A percentile compares a stretch with the other conserved stretches of the same genome.
phyloP scores from a whole-genome alignment of 1,139 yeast genomes.

The Yamadazyma membranifaciens region DNA sequence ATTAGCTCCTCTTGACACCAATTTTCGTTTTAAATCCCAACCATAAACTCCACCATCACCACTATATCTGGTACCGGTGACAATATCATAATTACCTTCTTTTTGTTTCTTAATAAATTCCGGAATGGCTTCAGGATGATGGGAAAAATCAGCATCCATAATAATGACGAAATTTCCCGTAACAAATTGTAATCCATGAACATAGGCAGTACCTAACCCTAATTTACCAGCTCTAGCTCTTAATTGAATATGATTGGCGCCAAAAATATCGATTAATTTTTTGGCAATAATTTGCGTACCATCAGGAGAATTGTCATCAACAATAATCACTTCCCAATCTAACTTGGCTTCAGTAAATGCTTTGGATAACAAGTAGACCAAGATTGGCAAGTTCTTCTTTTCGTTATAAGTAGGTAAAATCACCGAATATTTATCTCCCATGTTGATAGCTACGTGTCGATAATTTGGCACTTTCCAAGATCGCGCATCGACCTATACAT shows the following conservation, averaged over 20 bases:
- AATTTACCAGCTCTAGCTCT: slow-evolving; percentile 77
- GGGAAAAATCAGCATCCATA: slow-evolving; percentile 87
- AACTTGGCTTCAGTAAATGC: slow-evolving; percentile 60
- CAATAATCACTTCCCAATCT: slow-evolving; percentile 78
- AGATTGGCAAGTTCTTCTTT: slow-evolving; percentile 67
- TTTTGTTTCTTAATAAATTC: slow-evolving; percentile 70
- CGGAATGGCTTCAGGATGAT: slow-evolving; percentile 79
- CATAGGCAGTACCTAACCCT: slow-evolving; percentile 81
- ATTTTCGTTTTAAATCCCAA: slow-evolving; percentile 80
- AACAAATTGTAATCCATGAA: slow-evolving; percentile 71
- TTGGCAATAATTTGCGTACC: slow-evolving; percentile 77
- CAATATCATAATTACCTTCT: slow-evolving; percentile 65
- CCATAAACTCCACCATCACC: slow-evolving; percentile 85
- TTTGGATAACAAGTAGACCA: slow-evolving; percentile 68
- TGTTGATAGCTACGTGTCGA: slow-evolving; percentile 7
- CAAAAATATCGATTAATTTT: slow-evolving; percentile 62
- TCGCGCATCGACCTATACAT: too few species aligned
- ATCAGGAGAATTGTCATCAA: slow-evolving; percentile 81
- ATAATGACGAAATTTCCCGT: slow-evolving; percentile 76
- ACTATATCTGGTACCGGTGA: slow-evolving; percentile 82
- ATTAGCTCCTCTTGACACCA: slow-evolving; percentile 80
- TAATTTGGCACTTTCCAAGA: too few species aligned
- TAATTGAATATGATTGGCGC: slow-evolving; percentile 60
- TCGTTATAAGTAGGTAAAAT: slow-evolving; percentile 82
- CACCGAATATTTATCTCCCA: slow-evolving; percentile 60